Evolutionary conservation across 768 basidiomycete species (phyloP).

Genomic region (Russula foetens): DNA sequence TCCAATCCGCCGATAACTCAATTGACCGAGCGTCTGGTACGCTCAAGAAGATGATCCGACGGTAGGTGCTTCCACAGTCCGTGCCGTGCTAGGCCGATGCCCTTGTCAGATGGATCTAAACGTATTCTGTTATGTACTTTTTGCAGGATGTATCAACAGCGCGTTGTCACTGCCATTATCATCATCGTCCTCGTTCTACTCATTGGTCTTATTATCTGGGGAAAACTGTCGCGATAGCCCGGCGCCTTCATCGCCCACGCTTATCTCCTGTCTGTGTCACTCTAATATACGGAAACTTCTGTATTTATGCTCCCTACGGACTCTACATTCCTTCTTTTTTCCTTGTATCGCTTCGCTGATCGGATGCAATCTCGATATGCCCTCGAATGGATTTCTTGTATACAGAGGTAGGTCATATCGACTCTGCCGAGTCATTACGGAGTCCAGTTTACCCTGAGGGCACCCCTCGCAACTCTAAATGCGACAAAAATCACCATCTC

Average conservation of each 20-base stretch:
- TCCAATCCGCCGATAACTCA: slow-evolving; percentile 76
- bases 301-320: neutral
- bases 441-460: neutral
- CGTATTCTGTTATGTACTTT: slow-evolving; percentile 16
- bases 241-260: neutral
- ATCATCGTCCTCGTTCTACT: slow-evolving; percentile 78
- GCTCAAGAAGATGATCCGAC: slow-evolving; percentile 90
- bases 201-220: slow-evolving; percentile 74
- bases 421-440: neutral
- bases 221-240: slow-evolving; percentile 39
- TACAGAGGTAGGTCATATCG: neutral
- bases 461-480: neutral
- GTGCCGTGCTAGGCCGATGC: slow-evolving; percentile 12
- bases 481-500: too few relatives aligned
- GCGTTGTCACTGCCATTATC: slow-evolving; percentile 79
- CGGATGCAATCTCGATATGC: neutral
- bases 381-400: neutral
- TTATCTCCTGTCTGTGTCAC: neutral
- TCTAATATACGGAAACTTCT: neutral
- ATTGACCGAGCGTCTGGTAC: slow-evolving; percentile 91
- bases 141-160: slow-evolving; percentile 94
- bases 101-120: slow-evolving; percentile 23
- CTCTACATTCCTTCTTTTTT: neutral
- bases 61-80: slow-evolving; percentile 44
- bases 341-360: neutral